phyloP scores from a whole-genome alignment of 495 filamentous ascomycete genomes.

The Aspergillus taichungensis region DNA sequence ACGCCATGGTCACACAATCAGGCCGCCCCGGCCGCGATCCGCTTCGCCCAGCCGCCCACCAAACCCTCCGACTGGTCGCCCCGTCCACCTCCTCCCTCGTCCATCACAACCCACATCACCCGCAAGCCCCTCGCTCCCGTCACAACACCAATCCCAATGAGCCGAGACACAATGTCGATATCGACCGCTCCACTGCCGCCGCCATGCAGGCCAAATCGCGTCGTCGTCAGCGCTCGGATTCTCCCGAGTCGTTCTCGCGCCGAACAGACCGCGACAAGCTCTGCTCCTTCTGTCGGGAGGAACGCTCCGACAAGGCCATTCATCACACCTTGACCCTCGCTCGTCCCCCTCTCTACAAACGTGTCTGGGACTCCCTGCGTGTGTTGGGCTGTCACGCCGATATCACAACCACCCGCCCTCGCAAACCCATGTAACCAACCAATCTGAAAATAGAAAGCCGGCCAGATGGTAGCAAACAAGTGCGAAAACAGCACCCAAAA shows the following conservation, averaged over 20 bases:
- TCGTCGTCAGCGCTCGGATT: constrained; percentile 27
- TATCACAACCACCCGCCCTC: constrained; percentile 6
- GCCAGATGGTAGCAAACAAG: no score
- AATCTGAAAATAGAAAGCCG: background rate
- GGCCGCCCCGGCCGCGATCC: constrained; percentile 23
- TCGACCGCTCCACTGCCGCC: constrained; percentile 31
- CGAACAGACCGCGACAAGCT: constrained; percentile 16
- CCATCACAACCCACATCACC: background rate
- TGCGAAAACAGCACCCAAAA: no score
- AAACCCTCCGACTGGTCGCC: constrained; percentile 31
- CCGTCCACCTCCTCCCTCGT: constrained; percentile 33
- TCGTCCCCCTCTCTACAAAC: constrained; percentile 18
- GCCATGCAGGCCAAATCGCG: constrained; percentile 32
- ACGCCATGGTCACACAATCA: constrained; percentile 1
- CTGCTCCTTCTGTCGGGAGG: constrained; percentile 30
- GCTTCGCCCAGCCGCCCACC: constrained; percentile 18
- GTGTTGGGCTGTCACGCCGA: constrained; percentile 19
- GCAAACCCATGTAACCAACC: constrained; percentile 12
- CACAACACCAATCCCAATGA: constrained; percentile 19
- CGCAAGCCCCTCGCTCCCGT: constrained; percentile 14
- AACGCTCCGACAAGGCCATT: constrained; percentile 20
- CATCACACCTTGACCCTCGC: constrained; percentile 13
- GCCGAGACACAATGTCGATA: constrained; percentile 15
- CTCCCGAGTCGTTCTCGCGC: constrained; percentile 11
- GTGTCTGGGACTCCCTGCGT: constrained; percentile 23